phyloP scores from a whole-genome alignment of 306 rosid species.

The Medicago lupulina region DNA sequence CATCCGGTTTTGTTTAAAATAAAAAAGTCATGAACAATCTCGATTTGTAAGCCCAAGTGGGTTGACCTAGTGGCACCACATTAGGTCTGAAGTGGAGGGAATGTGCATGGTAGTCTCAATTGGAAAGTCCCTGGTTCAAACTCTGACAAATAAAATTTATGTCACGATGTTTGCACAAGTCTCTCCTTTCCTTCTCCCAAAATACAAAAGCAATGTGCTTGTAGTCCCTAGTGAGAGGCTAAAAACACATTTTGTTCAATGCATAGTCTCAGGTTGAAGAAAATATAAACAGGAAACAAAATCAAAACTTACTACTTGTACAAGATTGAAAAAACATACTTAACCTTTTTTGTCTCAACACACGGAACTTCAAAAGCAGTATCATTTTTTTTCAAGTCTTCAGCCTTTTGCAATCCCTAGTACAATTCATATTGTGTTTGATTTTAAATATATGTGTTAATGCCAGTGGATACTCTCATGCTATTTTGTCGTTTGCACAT shows the following conservation, averaged over 20 bases:
- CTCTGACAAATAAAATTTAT: not conserved
- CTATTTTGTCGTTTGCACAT: constrained; percentile 24
- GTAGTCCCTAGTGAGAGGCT: not conserved
- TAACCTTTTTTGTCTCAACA: not conserved
- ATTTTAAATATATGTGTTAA: constrained; percentile 1
- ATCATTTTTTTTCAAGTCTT: too few relatives aligned
- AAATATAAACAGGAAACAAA: not conserved
- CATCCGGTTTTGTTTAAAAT: not conserved
- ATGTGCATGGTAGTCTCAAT: not conserved
- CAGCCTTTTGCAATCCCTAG: not conserved
- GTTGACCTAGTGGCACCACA: not conserved
- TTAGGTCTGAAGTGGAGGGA: not conserved
- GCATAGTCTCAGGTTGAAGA: not conserved
- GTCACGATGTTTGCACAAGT: not conserved
- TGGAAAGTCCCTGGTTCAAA: not conserved
- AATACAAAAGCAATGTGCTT: not conserved
- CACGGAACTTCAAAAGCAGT: not conserved
- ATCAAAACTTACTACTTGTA: constrained; percentile 6
- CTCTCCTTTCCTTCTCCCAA: not conserved
- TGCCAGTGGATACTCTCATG: not conserved
- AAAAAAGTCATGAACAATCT: not conserved
- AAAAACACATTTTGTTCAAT: not conserved
- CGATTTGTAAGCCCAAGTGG: not conserved
- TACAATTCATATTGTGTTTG: not conserved
- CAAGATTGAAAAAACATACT: not conserved